Evolutionary conservation across 2,329 filamentous ascomycete genomes (phyloP).

Genomic region (Fusarium solani-melongenae): DNA sequence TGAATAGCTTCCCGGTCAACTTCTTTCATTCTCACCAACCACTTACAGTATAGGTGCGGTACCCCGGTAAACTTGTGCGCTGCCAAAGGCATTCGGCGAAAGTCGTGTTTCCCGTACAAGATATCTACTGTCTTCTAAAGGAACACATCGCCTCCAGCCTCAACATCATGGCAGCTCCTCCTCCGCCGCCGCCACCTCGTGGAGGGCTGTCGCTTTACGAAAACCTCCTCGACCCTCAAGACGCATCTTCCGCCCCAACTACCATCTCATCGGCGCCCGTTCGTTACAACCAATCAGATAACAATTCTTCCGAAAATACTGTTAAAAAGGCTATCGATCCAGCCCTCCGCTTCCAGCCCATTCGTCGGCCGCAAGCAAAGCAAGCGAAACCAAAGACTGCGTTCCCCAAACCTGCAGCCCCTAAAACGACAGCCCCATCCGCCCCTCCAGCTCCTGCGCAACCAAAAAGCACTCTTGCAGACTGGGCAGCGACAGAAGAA

Average conservation of each 20-base stretch:
- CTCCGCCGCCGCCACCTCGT: slow-evolving; percentile 53
- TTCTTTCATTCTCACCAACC: neutral
- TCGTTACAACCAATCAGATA: slow-evolving; percentile 70
- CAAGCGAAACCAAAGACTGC: slow-evolving; percentile 69
- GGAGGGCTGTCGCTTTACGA: slow-evolving; percentile 81
- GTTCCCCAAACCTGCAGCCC: slow-evolving; percentile 59
- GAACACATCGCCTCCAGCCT: neutral
- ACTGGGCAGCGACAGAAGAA: slow-evolving; percentile 82
- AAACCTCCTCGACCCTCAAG: slow-evolving; percentile 76
- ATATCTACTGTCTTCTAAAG: neutral
- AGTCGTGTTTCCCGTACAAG: neutral
- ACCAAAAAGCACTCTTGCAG: slow-evolving; percentile 77
- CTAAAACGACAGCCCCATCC: slow-evolving; percentile 48
- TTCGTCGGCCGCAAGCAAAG: slow-evolving; percentile 77
- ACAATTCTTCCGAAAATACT: slow-evolving; percentile 54
- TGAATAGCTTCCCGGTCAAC: neutral
- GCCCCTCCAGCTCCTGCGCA: slow-evolving; percentile 50
- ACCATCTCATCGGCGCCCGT: slow-evolving; percentile 84
- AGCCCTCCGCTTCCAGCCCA: slow-evolving; percentile 87
- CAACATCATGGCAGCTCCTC: slow-evolving; percentile 45
- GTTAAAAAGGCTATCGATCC: slow-evolving; percentile 70
- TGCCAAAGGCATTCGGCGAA: neutral
- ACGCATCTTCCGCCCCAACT: slow-evolving; percentile 57
- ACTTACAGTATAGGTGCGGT: neutral
- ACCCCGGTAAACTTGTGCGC: neutral